phyloP scores from a whole-genome alignment of 768 basidiomycete species.

The Glaciozyma martinii region DNA sequence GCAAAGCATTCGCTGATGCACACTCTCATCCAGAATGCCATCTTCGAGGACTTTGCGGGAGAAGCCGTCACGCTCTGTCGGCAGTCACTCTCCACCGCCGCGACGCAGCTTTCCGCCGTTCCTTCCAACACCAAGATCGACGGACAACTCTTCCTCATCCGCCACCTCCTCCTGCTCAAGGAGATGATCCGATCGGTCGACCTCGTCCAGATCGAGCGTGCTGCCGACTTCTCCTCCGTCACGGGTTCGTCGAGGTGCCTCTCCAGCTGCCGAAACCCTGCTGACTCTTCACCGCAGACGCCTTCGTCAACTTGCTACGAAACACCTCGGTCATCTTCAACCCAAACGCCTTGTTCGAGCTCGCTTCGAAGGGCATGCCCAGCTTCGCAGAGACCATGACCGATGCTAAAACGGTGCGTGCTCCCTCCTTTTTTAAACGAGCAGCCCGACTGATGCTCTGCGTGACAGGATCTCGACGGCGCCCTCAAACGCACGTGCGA shows the following conservation, averaged over 20 bases:
- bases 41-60: constrained; percentile 93
- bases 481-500: constrained; percentile 79
- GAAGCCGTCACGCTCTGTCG: constrained; percentile 78
- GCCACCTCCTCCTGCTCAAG: constrained; percentile 83
- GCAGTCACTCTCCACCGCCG: constrained; percentile 65
- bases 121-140: constrained; percentile 51
- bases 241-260: constrained; percentile 8
- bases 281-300: neutral
- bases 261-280: neutral
- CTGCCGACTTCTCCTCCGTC: constrained; percentile 36
- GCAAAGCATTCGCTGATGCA: neutral
- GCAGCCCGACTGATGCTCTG: neutral
- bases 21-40: constrained; percentile 57
- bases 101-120: constrained; percentile 51
- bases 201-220: constrained; percentile 49
- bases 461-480: constrained; percentile 68
- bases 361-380: constrained; percentile 26
- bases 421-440: neutral
- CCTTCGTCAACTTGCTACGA: constrained; percentile 14
- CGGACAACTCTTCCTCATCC: constrained; percentile 74
- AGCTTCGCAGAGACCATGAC: constrained; percentile 51
- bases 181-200: constrained; percentile 75
- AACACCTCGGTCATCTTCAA: constrained; percentile 25
- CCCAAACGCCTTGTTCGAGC: constrained; percentile 26
- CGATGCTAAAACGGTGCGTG: constrained; percentile 62